Evolutionary conservation across 2,329 filamentous ascomycete species (phyloP).

Genomic region (Sarocladium kiliense): DNA sequence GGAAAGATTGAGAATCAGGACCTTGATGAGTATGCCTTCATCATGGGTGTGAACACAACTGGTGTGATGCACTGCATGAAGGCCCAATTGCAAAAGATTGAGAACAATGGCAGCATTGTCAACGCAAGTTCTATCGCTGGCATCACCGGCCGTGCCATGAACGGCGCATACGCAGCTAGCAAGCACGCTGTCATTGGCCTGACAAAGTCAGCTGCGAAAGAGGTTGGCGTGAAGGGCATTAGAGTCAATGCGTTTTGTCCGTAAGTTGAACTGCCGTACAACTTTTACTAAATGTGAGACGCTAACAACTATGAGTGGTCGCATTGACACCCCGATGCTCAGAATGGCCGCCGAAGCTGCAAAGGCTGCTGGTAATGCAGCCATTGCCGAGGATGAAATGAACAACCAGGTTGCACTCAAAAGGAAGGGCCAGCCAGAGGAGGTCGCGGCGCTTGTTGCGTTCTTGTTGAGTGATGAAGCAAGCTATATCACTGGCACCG

Average conservation of each 20-base stretch:
- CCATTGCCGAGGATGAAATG: constrained; percentile 13
- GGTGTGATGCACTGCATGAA: constrained; percentile 25
- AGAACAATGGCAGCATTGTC: constrained; percentile 37
- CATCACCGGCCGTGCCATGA: constrained; percentile 25
- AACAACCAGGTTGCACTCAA: constrained; percentile 15
- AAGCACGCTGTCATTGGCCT: constrained; percentile 27
- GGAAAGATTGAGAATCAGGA: constrained; percentile 19
- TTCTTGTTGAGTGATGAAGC: constrained; percentile 24
- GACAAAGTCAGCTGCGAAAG: constrained; percentile 24
- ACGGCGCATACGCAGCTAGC: constrained; percentile 23
- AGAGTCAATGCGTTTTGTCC: constrained; percentile 24
- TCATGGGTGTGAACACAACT: constrained; percentile 22
- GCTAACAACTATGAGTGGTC: constrained; percentile 13
- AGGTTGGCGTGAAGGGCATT: constrained; percentile 20
- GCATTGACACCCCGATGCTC: constrained; percentile 26
- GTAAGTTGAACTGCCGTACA: constrained; percentile 14
- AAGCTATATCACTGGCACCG: constrained; percentile 20
- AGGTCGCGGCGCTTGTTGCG: constrained; percentile 21
- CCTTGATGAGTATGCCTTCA: constrained; percentile 21
- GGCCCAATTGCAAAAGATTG: constrained; percentile 27
- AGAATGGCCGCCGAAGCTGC: constrained; percentile 13
- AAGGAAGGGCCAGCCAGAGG: constrained; percentile 18
- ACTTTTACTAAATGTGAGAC: neutral
- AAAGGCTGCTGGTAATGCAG: constrained; percentile 9
- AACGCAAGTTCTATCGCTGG: constrained; percentile 39